These are phyloP conservation scores for Candida ovalis DNA, from an alignment of 805 yeast species.

Conservation along the genomic window DNA sequence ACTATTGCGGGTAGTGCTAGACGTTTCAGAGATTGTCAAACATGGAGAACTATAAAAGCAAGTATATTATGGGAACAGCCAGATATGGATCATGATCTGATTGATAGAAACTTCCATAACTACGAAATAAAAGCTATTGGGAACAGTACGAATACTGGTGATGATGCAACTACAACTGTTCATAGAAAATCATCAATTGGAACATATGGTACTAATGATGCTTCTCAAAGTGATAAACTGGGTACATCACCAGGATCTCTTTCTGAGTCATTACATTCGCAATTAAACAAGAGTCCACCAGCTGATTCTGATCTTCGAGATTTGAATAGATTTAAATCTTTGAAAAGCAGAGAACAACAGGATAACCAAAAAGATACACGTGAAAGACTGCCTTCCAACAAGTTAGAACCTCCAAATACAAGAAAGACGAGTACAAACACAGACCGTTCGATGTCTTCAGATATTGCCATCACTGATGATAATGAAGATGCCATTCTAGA, in stretches of 20 bases:
- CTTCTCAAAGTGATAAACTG: slow-evolving; percentile 16
- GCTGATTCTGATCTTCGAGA: slow-evolving; percentile 1
- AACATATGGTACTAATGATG: slow-evolving; percentile 19
- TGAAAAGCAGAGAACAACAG: background rate
- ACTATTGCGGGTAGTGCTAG: slow-evolving; percentile 49
- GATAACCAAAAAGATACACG: background rate
- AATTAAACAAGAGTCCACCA: slow-evolving; percentile 7
- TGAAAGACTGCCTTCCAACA: background rate
- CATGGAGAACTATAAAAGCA: slow-evolving; percentile 57
- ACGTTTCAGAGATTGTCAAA: slow-evolving; percentile 52
- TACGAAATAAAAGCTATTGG: slow-evolving; percentile 3
- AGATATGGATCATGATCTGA: slow-evolving; percentile 5
- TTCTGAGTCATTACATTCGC: slow-evolving; percentile 16
- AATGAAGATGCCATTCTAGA: slow-evolving; percentile 25
- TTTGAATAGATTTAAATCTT: slow-evolving; percentile 1
- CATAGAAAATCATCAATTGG: slow-evolving; percentile 12
- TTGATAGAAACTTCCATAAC: slow-evolving; percentile 15
- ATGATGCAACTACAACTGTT: background rate
- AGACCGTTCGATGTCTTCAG: background rate
- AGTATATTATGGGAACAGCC: slow-evolving; percentile 36
- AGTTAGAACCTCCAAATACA: background rate
- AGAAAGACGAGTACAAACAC: background rate
- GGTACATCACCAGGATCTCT: slow-evolving; percentile 23
- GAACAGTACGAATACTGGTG: background rate
- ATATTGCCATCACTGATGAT: slow-evolving; percentile 5